A percentile compares a stretch with the other conserved stretches of the same genome.
Evolutionary conservation across 2,329 filamentous ascomycete species (phyloP).

Genomic region (Zasmidium citrigriseum): DNA sequence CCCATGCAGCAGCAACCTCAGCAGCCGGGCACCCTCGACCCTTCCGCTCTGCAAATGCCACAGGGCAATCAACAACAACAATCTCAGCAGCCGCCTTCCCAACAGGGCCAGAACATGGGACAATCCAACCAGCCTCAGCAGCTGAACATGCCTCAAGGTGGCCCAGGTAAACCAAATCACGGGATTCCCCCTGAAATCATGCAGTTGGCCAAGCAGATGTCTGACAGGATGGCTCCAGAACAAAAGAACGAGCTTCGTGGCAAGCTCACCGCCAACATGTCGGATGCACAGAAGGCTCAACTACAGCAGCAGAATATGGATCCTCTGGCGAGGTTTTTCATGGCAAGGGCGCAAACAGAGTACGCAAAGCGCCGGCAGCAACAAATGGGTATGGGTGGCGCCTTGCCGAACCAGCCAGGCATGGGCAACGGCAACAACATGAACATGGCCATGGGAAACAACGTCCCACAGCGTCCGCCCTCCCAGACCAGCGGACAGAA

Average conservation of each 20-base stretch:
- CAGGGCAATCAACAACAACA: slow-evolving; percentile 29
- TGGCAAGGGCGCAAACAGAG: slow-evolving; percentile 20
- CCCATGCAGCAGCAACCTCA: slow-evolving; percentile 23
- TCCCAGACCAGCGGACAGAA: slow-evolving; percentile 34
- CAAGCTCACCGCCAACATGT: slow-evolving; percentile 21
- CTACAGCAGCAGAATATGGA: slow-evolving; percentile 20
- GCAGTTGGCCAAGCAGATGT: slow-evolving; percentile 22
- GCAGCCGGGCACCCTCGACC: slow-evolving; percentile 25
- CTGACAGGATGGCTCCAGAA: slow-evolving; percentile 27
- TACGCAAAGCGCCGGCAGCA: slow-evolving; percentile 9
- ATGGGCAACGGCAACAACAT: slow-evolving; percentile 38
- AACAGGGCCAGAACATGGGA: slow-evolving; percentile 15
- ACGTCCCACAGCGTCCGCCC: slow-evolving; percentile 36
- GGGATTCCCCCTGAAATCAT: slow-evolving; percentile 20
- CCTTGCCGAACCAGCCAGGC: slow-evolving; percentile 16
- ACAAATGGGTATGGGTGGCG: slow-evolving; percentile 14
- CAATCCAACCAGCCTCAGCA: slow-evolving; percentile 15
- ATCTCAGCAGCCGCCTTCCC: slow-evolving; percentile 27
- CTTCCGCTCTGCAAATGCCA: slow-evolving; percentile 26
- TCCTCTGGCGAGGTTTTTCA: slow-evolving; percentile 25
- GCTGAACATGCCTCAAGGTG: slow-evolving; percentile 17
- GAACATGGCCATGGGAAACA: slow-evolving; percentile 35
- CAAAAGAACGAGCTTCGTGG: slow-evolving; percentile 24
- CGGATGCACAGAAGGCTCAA: slow-evolving; percentile 21
- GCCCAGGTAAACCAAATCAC: slow-evolving; percentile 9